Base-by-base conservation (phyloP, 768 basidiomycete species). In the Russula sp. region DNA sequence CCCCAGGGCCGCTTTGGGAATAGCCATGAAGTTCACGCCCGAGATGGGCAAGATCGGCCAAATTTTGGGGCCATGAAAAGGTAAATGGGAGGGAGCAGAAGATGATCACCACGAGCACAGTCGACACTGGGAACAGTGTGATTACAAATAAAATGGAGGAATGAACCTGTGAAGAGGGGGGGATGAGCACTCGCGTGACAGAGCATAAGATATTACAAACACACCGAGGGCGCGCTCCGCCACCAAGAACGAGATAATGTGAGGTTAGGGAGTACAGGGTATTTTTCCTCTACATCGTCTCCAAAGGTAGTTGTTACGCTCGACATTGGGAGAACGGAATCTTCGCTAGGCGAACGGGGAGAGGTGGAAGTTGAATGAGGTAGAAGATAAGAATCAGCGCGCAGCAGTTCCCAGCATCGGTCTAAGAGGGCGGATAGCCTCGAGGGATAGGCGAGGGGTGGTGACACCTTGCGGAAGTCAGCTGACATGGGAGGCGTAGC, bases 11-110 rank as follows among this genome's bases (percentile, higher is more conserved):
- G 63, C 85, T 86, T 71, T 87, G 87, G 9, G 88, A 84, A 73
- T 93, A 94, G 57, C 81, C 84, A 69, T 88, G 88, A 7, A 91
- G 82, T 63, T 91, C 89, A 47, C 82, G 77, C 16, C 88, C 89
- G 11, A 93, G 78, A 69, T 84, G 82, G 13, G 88, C 86, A 51
- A 92, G 80, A 69, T 94, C 91, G 22, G 85, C 73, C 35, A 91
- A 74, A 22, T 86, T 91, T 58, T 80, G 82, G 14, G 91, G 91
- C 88, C 89, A 89, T 18, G 85, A 75, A 67, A 86, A 77, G 59
- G 88, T 84, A 67, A 91, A 85, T 55, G 90, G 88, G 6, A 92
- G 73, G 6, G 86, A 76, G 56, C 76, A 77, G 53, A 82, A 76
- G 37, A 74, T 73, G 58, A 78, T 64, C 44, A 83, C 71, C 44